These are phyloP conservation scores for Chaetomidium leptoderma DNA, from an alignment of 495 filamentous ascomycete genomes.

Conservation along the genomic window DNA sequence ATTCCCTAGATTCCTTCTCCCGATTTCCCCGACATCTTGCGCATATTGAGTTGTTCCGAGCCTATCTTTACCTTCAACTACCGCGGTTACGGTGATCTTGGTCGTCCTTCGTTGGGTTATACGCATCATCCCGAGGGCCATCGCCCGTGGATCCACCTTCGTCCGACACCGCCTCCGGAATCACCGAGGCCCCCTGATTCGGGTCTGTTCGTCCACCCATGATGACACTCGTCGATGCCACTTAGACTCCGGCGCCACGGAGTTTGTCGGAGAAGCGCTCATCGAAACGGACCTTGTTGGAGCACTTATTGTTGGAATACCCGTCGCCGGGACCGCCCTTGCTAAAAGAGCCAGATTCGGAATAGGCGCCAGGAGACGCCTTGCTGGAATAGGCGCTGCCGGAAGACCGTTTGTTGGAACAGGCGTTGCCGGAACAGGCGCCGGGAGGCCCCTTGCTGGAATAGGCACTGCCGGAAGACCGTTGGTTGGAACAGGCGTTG, in stretches of 20 bases:
- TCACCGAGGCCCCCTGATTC: not conserved
- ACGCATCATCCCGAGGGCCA: not conserved
- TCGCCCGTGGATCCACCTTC: not conserved
- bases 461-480: not conserved
- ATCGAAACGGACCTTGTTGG: no score
- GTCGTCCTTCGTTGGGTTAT: not conserved
- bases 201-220: slow-evolving; percentile 1
- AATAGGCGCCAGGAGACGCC: no score
- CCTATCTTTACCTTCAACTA: no score
- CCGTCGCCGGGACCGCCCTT: not conserved
- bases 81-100: not conserved
- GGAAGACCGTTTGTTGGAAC: not conserved
- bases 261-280: not conserved
- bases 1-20: no score
- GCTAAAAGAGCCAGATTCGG: no score
- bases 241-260: not conserved
- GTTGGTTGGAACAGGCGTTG: not conserved
- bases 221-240: not conserved
- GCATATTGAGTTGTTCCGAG: no score
- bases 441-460: no score
- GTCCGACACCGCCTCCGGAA: not conserved
- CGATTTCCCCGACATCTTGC: no score
- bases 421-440: no score
- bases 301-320: not conserved
- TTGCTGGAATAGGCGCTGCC: not conserved